A percentile compares a stretch with the other conserved stretches of the same genome.
Evolutionary conservation across 768 basidiomycete species (phyloP).

Genomic region (Russula vinacea): DNA sequence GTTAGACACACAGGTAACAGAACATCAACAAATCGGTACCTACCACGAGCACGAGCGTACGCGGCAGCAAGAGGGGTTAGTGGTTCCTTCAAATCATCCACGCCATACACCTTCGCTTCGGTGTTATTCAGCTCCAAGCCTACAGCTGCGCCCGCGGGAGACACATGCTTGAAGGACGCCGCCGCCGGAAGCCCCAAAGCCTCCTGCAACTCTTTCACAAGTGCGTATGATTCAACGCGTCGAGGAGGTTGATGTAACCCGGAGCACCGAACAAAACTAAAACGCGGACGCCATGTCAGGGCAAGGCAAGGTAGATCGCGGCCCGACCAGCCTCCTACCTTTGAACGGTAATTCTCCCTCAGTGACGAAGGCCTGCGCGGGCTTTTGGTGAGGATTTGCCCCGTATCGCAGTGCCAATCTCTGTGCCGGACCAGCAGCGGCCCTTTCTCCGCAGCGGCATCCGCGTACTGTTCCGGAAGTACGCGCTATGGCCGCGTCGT

Average conservation of each 20-base stretch:
- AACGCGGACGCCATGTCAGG: slow-evolving; percentile 4
- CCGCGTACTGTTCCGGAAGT: slow-evolving; percentile 97
- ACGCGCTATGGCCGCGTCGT: slow-evolving; percentile 95
- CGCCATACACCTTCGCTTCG: slow-evolving; percentile 94
- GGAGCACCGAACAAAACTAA: slow-evolving; percentile 89
- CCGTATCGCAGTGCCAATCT: slow-evolving; percentile 88
- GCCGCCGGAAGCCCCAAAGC: slow-evolving; percentile 89
- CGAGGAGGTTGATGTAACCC: slow-evolving; percentile 97
- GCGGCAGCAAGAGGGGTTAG: slow-evolving; percentile 87
- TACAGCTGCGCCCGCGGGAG: slow-evolving; percentile 94
- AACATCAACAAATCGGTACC: slow-evolving; percentile 2
- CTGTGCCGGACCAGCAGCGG: slow-evolving; percentile 71
- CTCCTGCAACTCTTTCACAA: slow-evolving; percentile 90
- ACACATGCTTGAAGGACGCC: slow-evolving; percentile 99
- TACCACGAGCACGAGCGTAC: slow-evolving; percentile 93
- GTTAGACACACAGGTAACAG: slow-evolving; percentile 9
- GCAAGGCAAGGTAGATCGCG: neutral
- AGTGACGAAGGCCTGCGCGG: slow-evolving; percentile 92
- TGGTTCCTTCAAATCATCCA: slow-evolving; percentile 89
- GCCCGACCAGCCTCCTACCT: slow-evolving; percentile 45
- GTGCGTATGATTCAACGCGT: slow-evolving; percentile 96
- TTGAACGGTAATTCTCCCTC: slow-evolving; percentile 91
- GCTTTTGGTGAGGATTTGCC: slow-evolving; percentile 98
- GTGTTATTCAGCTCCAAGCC: slow-evolving; percentile 76
- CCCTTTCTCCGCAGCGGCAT: slow-evolving; percentile 62